Evolutionary conservation across 305 asterid species (phyloP).

Genomic region (Fraxinus greggii): DNA sequence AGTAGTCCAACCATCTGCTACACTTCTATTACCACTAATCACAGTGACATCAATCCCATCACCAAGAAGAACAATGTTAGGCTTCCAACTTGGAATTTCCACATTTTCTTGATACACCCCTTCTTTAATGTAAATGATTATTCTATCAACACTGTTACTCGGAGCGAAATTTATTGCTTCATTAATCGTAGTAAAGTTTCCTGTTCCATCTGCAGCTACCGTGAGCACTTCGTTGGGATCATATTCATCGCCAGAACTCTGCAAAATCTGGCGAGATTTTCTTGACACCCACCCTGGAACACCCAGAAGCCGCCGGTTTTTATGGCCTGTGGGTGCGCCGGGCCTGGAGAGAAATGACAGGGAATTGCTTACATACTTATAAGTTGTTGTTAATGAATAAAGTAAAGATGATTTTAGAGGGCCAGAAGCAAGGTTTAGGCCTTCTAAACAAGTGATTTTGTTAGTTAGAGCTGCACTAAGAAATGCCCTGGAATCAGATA

Average conservation of each 20-base stretch:
- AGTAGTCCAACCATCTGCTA: slow-evolving; percentile 86
- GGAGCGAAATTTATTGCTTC: slow-evolving; percentile 74
- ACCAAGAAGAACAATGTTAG: slow-evolving; percentile 73
- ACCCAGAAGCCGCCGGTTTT: slow-evolving; percentile 50
- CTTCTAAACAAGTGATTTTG: slow-evolving; percentile 71
- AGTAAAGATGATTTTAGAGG: slow-evolving; percentile 45
- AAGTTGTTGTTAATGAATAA: slow-evolving; percentile 32
- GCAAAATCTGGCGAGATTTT: slow-evolving; percentile 44
- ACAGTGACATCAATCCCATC: slow-evolving; percentile 70
- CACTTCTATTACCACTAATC: slow-evolving; percentile 59
- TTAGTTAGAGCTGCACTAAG: slow-evolving; percentile 79
- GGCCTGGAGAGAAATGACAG: slow-evolving; percentile 45
- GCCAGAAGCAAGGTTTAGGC: slow-evolving; percentile 56
- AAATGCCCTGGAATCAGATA: slow-evolving; percentile 53
- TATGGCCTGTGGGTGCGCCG: slow-evolving; percentile 8
- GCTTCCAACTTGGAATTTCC: slow-evolving; percentile 72
- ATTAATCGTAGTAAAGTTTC: slow-evolving; percentile 52
- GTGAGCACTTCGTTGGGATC: slow-evolving; percentile 39
- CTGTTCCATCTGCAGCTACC: slow-evolving; percentile 77
- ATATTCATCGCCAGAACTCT: slow-evolving; percentile 42
- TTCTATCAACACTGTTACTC: slow-evolving; percentile 52
- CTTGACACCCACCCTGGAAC: slow-evolving; percentile 61
- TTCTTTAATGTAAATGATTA: slow-evolving; percentile 44
- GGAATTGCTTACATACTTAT: slow-evolving; percentile 61
- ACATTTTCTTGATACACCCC: slow-evolving; percentile 76